phyloP scores from a whole-genome alignment of 768 basidiomycete genomes.

The Psilocybe tampanensis region DNA sequence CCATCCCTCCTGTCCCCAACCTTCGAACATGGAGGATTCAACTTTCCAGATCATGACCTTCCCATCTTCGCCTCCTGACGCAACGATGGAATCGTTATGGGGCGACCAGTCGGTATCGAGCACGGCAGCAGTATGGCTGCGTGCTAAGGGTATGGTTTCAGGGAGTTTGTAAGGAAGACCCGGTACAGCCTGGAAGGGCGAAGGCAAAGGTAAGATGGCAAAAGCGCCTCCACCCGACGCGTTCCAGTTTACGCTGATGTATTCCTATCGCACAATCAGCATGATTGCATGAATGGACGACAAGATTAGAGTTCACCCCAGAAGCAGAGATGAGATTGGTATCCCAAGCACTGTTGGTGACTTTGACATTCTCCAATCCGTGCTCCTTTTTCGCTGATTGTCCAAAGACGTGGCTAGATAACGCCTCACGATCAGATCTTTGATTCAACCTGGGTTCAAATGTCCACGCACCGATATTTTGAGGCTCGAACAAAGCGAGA shows the following conservation, averaged over 20 bases:
- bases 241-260: slow-evolving; percentile 94
- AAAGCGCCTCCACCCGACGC: slow-evolving; percentile 93
- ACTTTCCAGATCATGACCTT: slow-evolving; percentile 93
- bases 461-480: slow-evolving; percentile 72
- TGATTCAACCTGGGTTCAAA: slow-evolving; percentile 3
- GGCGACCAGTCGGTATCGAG: slow-evolving; percentile 98
- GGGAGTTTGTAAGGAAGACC: slow-evolving; percentile 80
- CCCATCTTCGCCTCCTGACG: slow-evolving; percentile 93
- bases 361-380: slow-evolving; percentile 79
- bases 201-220: slow-evolving; percentile 87
- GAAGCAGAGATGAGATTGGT: slow-evolving; percentile 91
- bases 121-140: slow-evolving; percentile 81
- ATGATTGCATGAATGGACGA: neutral
- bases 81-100: slow-evolving; percentile 88
- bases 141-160: slow-evolving; percentile 89
- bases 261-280: slow-evolving; percentile 50
- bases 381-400: slow-evolving; percentile 86
- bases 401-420: slow-evolving; percentile 85
- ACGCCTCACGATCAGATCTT: slow-evolving; percentile 17
- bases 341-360: slow-evolving; percentile 93
- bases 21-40: slow-evolving; percentile 65
- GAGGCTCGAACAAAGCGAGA: slow-evolving; percentile 86
- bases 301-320: slow-evolving; percentile 46
- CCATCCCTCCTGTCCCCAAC: slow-evolving; percentile 86
- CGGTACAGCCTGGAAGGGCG: slow-evolving; percentile 58